A percentile compares a stretch with the other conserved stretches of the same genome.
phyloP scores from a whole-genome alignment of 2,329 filamentous ascomycete genomes.

The Penicillium sp. region DNA sequence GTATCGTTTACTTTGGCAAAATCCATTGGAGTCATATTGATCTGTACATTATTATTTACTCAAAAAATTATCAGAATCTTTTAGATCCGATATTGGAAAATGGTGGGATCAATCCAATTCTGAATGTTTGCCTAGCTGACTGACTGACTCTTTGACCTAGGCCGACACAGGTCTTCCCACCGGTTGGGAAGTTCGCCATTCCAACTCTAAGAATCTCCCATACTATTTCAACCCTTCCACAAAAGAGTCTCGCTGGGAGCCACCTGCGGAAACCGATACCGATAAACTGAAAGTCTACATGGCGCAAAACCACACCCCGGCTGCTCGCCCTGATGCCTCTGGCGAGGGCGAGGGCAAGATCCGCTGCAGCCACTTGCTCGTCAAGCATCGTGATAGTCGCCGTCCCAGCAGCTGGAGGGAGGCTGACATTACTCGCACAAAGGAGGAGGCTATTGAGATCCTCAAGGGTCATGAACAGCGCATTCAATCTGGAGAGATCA shows the following conservation, averaged over 20 bases:
- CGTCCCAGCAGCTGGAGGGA: constrained; percentile 92
- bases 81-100: constrained; percentile 5
- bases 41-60: constrained; percentile 1
- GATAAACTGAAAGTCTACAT: constrained; percentile 94
- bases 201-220: constrained; percentile 96
- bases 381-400: constrained; percentile 88
- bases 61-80: background rate
- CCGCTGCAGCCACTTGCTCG: constrained; percentile 83
- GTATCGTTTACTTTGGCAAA: background rate
- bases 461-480: constrained; percentile 71
- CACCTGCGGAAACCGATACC: constrained; percentile 80
- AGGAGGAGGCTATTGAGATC: constrained; percentile 80
- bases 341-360: constrained; percentile 74
- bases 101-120: constrained; percentile 3
- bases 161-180: constrained; percentile 76
- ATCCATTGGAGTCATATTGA: background rate
- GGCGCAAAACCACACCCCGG: constrained; percentile 72
- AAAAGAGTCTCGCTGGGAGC: constrained; percentile 93
- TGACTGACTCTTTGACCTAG: constrained; percentile 39
- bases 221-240: constrained; percentile 94
- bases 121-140: background rate
- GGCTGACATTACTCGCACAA: constrained; percentile 79
- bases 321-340: constrained; percentile 32
- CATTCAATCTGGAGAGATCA: constrained; percentile 68
- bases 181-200: constrained; percentile 94